Evolutionary conservation across 352 stramenopile species (phyloP).

Genomic region (Phytophthora sansomeana): DNA sequence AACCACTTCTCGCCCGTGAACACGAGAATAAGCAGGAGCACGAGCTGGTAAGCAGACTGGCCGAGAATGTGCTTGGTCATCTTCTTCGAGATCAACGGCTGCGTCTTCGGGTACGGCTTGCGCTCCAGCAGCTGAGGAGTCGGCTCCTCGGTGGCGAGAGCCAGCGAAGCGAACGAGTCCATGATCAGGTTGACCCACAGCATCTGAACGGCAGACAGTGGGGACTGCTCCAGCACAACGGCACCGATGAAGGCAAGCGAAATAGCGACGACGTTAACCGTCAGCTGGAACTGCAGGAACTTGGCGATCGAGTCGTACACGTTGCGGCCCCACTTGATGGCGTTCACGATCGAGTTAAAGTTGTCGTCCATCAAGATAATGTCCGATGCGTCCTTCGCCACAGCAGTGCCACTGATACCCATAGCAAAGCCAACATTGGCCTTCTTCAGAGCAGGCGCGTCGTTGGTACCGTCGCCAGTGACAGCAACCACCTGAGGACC

Average conservation of each 20-base stretch:
- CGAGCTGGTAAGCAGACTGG: constrained; percentile 93
- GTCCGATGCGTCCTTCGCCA: constrained; percentile 95
- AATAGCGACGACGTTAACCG: constrained; percentile 94
- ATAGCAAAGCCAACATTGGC: constrained; percentile 96
- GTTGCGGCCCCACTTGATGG: constrained; percentile 94
- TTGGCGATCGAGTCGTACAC: constrained; percentile 96
- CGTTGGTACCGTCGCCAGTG: constrained; percentile 97
- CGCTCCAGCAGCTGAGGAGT: constrained; percentile 87
- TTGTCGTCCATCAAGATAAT: constrained; percentile 97
- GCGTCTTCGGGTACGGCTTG: constrained; percentile 90
- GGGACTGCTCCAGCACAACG: constrained; percentile 64
- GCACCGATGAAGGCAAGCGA: constrained; percentile 91
- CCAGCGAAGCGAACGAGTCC: constrained; percentile 95
- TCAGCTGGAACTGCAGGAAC: constrained; percentile 97
- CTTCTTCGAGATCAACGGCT: constrained; percentile 91
- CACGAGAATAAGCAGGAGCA: constrained; percentile 82
- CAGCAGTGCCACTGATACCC: constrained; percentile 92
- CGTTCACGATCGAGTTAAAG: constrained; percentile 96
- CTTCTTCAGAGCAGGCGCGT: constrained; percentile 94
- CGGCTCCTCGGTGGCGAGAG: constrained; percentile 95
- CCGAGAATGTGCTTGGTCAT: constrained; percentile 96
- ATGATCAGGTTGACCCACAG: constrained; percentile 99
- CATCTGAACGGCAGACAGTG: constrained; percentile 95
- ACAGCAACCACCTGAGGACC: constrained; percentile 93
- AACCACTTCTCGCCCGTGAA: constrained; percentile 79